A percentile compares a stretch with the other conserved stretches of the same genome.
These are phyloP conservation scores for Globisporangium heterothallicum DNA, from an alignment of 352 stramenopile genomes.

Conservation along the genomic window DNA sequence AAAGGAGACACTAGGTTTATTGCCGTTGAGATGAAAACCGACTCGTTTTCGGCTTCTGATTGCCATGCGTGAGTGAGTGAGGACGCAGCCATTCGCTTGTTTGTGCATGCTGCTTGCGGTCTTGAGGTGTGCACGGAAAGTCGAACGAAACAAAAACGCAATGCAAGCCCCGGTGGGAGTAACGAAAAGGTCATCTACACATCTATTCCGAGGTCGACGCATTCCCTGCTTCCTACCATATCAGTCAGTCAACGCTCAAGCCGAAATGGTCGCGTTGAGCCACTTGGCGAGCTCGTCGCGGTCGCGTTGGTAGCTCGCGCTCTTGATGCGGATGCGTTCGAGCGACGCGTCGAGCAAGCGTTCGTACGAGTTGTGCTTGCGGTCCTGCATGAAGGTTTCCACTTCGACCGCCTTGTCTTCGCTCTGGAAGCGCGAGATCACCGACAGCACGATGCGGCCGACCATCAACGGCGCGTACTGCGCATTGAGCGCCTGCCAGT, in stretches of 20 bases:
- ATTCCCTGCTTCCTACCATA: neutral
- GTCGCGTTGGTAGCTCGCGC: conserved; percentile 51
- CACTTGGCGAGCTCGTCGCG: conserved; percentile 49
- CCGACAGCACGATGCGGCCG: conserved; percentile 60
- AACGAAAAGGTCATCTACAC: neutral
- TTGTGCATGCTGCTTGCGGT: too few relatives aligned
- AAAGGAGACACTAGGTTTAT: too few relatives aligned
- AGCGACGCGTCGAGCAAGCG: conserved; percentile 58
- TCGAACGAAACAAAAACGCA: too few relatives aligned
- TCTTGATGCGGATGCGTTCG: conserved; percentile 73
- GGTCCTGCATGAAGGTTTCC: conserved; percentile 51
- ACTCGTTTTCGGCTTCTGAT: too few relatives aligned
- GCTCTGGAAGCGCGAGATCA: conserved; percentile 61
- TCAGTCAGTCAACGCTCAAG: conserved; percentile 10
- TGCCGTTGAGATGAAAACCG: too few relatives aligned
- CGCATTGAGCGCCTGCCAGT: conserved; percentile 63
- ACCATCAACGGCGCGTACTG: conserved; percentile 60
- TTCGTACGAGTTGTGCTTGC: conserved; percentile 66
- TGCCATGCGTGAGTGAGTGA: too few relatives aligned
- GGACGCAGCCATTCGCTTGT: too few relatives aligned
- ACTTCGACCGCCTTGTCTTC: conserved; percentile 46
- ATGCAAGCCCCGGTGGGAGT: too few relatives aligned
- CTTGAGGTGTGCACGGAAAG: too few relatives aligned
- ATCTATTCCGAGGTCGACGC: neutral
- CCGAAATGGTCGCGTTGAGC: conserved; percentile 24